Conservation (phyloP, 2,329 filamentous ascomycete species). For the Rachicladosporium sp. region DNA sequence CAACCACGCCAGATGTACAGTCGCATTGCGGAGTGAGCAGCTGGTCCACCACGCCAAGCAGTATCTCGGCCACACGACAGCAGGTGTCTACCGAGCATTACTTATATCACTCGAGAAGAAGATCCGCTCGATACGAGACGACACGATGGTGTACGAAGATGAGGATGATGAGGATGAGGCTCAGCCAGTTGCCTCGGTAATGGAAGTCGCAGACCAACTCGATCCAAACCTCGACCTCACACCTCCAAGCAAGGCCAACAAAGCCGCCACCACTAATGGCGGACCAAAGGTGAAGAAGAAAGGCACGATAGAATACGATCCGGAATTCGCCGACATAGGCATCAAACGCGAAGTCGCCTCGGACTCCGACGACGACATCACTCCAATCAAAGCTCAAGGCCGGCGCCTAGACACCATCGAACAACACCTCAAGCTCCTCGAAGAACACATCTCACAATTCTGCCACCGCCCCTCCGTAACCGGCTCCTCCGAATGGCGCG, state of each 20-base stretch:
- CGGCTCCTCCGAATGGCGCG: slow-evolving; percentile 60
- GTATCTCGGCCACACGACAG: slow-evolving; percentile 59
- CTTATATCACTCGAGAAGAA: slow-evolving; percentile 59
- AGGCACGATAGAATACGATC: slow-evolving; percentile 10
- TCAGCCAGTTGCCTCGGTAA: slow-evolving; percentile 26
- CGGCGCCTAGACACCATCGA: slow-evolving; percentile 47
- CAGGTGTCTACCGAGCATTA: slow-evolving; percentile 63
- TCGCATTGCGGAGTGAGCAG: slow-evolving; percentile 67
- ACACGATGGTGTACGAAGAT: slow-evolving; percentile 28
- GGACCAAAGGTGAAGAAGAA: slow-evolving; percentile 17
- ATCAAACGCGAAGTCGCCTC: slow-evolving; percentile 15
- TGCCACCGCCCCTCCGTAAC: slow-evolving; percentile 52
- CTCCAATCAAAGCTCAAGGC: slow-evolving; percentile 7
- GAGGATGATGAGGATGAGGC: slow-evolving; percentile 31
- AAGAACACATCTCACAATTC: slow-evolving; percentile 57
- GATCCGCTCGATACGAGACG: slow-evolving; percentile 52
- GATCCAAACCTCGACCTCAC: slow-evolving; percentile 28
- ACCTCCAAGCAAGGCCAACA: slow-evolving; percentile 14
- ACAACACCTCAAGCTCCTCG: slow-evolving; percentile 60
- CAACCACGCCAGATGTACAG: slow-evolving; percentile 74
- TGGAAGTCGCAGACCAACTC: slow-evolving; percentile 30
- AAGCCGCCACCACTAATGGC: slow-evolving; percentile 13
- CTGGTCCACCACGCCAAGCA: slow-evolving; percentile 62
- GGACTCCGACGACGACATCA: slow-evolving; percentile 16
- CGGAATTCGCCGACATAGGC: slow-evolving; percentile 16